Conservation (phyloP, 2,329 filamentous ascomycete species). For the Colletotrichum zoysiae region DNA sequence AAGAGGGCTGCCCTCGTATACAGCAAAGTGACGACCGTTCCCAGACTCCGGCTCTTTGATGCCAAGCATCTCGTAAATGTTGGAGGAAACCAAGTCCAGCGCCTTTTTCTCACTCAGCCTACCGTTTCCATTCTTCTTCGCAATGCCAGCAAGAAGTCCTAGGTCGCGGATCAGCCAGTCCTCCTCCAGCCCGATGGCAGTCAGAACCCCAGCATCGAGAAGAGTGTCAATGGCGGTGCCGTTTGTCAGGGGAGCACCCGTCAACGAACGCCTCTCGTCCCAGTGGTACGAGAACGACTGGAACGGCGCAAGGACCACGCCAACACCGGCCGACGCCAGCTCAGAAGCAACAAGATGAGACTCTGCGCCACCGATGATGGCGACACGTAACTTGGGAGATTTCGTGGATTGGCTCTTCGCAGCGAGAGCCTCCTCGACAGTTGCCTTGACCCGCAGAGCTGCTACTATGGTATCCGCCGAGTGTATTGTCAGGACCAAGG, state of each 20-base stretch:
- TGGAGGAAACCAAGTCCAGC: constrained; percentile 67
- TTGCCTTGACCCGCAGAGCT: constrained; percentile 68
- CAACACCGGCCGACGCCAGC: constrained; percentile 67
- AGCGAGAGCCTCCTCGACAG: constrained; percentile 61
- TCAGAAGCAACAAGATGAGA: constrained; percentile 70
- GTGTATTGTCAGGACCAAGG: constrained; percentile 70
- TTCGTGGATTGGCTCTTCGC: constrained; percentile 38
- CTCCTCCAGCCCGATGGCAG: constrained; percentile 70
- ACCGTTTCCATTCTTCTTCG: constrained; percentile 68
- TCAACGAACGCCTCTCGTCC: constrained; percentile 72
- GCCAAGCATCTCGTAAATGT: constrained; percentile 70
- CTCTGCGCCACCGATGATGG: constrained; percentile 74
- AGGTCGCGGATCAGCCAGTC: constrained; percentile 73
- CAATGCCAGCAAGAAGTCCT: constrained; percentile 70
- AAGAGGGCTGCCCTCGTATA: constrained; percentile 74
- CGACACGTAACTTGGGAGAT: constrained; percentile 59
- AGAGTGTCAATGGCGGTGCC: constrained; percentile 71
- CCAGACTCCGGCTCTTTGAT: constrained; percentile 50
- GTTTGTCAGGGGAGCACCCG: constrained; percentile 75
- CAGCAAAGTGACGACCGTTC: constrained; percentile 64
- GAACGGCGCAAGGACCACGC: constrained; percentile 71
- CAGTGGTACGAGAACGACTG: constrained; percentile 67
- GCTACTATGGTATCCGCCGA: constrained; percentile 73
- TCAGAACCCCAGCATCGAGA: constrained; percentile 68
- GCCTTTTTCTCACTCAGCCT: constrained; percentile 66